A percentile compares a stretch with the other conserved stretches of the same genome.
phyloP scores from a whole-genome alignment of 2,329 filamentous ascomycete genomes.

The Huntiella bhutanensis region DNA sequence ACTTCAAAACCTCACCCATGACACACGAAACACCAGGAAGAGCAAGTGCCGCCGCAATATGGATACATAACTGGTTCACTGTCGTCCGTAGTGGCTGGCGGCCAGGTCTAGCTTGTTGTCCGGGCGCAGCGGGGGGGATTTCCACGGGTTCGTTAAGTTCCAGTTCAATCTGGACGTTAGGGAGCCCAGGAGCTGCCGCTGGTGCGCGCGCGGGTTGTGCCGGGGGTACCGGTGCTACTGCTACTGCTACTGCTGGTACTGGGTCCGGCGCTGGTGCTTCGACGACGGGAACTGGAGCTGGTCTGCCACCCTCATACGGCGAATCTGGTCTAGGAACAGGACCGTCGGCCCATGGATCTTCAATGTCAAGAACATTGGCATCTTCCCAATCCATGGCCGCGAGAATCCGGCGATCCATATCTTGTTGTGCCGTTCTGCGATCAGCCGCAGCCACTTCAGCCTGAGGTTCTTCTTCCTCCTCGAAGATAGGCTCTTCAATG shows the following conservation, averaged over 20 bases:
- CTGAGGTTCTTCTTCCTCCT: not conserved
- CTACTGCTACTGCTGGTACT: not conserved
- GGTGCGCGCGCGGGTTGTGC: slow-evolving; percentile 5
- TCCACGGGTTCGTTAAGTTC: not conserved
- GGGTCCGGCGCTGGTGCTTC: not conserved
- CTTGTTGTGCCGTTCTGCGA: not conserved
- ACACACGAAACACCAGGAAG: slow-evolving; percentile 66
- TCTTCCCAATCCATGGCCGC: slow-evolving; percentile 4
- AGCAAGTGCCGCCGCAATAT: slow-evolving; percentile 40
- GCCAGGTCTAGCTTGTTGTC: not conserved
- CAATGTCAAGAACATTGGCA: not conserved
- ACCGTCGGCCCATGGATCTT: slow-evolving; percentile 1
- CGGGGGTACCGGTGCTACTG: not conserved
- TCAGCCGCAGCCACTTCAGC: not conserved
- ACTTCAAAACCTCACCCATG: slow-evolving; percentile 56
- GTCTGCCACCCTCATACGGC: not conserved
- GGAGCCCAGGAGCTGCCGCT: slow-evolving; percentile 11
- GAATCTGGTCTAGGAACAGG: not conserved
- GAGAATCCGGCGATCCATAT: not conserved
- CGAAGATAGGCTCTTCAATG: not conserved
- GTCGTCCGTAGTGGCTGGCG: not conserved
- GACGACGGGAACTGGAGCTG: not conserved
- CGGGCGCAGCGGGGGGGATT: too few relatives aligned
- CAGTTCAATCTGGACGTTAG: slow-evolving; percentile 1
- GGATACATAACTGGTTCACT: slow-evolving; percentile 20